These are phyloP conservation scores for Talaromyces sp. DNA, from an alignment of 2,329 filamentous ascomycete genomes.

Conservation along the genomic window DNA sequence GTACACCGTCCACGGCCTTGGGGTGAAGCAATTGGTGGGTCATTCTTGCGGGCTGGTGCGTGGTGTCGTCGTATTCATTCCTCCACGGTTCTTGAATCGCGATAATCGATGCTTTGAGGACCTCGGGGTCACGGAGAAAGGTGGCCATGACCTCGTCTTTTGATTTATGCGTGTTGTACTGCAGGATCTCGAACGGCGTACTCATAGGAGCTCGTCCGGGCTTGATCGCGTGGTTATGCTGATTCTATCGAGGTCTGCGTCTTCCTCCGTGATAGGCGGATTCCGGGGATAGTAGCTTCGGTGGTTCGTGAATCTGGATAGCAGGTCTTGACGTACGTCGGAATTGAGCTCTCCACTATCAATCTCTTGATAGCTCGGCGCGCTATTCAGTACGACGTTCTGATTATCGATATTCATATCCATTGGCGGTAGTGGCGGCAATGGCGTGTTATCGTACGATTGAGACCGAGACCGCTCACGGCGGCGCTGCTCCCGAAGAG, in stretches of 20 bases:
- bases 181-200: background rate
- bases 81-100: slow-evolving; percentile 27
- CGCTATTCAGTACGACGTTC: background rate
- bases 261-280: too few relatives aligned
- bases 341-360: background rate
- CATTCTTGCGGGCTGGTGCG: slow-evolving; percentile 23
- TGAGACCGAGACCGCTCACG: background rate
- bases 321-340: background rate
- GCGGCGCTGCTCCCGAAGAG: background rate
- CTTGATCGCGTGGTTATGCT: background rate
- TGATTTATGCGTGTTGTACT: slow-evolving; percentile 21
- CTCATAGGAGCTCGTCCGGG: background rate
- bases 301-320: background rate
- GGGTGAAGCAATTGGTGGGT: slow-evolving; percentile 24
- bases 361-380: background rate
- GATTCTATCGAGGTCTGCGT: background rate
- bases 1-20: background rate
- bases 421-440: background rate
- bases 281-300: too few relatives aligned
- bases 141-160: slow-evolving; percentile 12
- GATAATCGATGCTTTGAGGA: slow-evolving; percentile 25
- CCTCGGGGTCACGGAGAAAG: slow-evolving; percentile 20
- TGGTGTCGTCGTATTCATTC: slow-evolving; percentile 23
- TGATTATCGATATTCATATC: background rate
- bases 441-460: background rate